Base-by-base conservation (phyloP, 2,329 filamentous ascomycete species). In the Neofusicoccum sp. region DNA sequence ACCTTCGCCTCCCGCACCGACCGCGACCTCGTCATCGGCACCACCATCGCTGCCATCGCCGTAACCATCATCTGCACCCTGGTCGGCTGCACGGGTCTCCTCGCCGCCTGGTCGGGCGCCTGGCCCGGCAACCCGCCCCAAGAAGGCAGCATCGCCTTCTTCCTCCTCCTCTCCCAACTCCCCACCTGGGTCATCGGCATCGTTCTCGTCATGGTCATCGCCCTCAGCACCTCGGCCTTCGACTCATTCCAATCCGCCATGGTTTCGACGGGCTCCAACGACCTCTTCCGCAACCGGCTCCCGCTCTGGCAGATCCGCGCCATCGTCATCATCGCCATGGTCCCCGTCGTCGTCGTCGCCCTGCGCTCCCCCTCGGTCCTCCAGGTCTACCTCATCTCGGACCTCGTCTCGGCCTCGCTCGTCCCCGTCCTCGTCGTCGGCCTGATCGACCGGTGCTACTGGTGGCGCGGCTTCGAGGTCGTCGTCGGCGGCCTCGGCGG, bases 221-320 rank as follows among this genome's bases (percentile, higher is more conserved):
- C 85, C 8, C 83, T 95, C 57, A 89, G 86, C 68, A 91, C 88
- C 2, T 87, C 90, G 0, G 86, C 90, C 0, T 93, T 95, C 65
- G 90, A 95, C 78, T 89, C 84, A 63, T 80, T 93, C 38, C 91
- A 93, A 75, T 89, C 87, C 1, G 89, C 90, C 66, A 92, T 95
- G 87, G 88, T 93, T 6, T 91, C 88, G n/a, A 89, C 89, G 0
- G 89, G 87, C 12, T 91, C 88, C 65, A 93, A 93, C 77, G 90
- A 95, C 71, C 76, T 95, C 12, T 93, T 93, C 82, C 86, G 90
- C 68, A 95, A 95, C 80, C 85, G 83, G 62, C 84, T 95, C 60
- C 87, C 86, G 68, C 84, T 93, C 65, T 90, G 89, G 85, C 84
- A 80, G 73, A 88, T 93, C 66, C 87, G 90, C 48, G 80, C 70